Evolutionary conservation across 768 basidiomycete species (phyloP).

Genomic region (Amyloporia xantha): DNA sequence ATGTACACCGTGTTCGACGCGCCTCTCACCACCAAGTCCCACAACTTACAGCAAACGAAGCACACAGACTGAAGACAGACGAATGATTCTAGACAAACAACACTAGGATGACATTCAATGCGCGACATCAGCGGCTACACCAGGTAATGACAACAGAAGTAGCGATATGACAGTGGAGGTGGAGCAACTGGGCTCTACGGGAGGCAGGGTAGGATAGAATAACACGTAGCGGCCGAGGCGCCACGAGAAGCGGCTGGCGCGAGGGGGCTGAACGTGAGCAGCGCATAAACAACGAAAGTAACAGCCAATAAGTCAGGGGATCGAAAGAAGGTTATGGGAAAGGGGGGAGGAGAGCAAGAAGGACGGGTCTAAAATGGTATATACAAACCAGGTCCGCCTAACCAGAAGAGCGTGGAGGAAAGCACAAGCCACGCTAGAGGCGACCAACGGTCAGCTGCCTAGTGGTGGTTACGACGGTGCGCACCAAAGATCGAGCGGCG

Average conservation of each 20-base stretch:
- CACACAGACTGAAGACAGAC: too few relatives aligned
- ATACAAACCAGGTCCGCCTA: neutral
- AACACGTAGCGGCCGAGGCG: neutral
- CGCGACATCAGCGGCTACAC: neutral
- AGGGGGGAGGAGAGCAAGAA: neutral
- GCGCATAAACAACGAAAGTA: neutral
- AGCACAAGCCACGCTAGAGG: neutral
- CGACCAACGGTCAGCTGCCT: neutral
- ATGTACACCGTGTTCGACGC: too few relatives aligned
- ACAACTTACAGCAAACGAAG: too few relatives aligned
- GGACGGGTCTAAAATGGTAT: neutral
- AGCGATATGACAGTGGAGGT: neutral
- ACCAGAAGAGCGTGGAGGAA: neutral
- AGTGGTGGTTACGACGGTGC: constrained; percentile 15
- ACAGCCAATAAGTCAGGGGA: neutral
- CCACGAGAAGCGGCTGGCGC: neutral
- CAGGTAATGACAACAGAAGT: neutral
- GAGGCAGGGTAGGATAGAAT: neutral
- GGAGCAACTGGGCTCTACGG: neutral
- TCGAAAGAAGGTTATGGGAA: neutral
- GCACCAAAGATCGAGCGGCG: constrained; percentile 11
- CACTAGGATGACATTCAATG: neutral
- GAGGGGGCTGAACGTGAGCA: neutral
- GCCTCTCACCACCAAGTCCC: too few relatives aligned
- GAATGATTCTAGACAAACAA: too few relatives aligned